Evolutionary conservation across 1,139 yeast genomes (phyloP).

Genomic region (Martiniozyma asiatica): DNA sequence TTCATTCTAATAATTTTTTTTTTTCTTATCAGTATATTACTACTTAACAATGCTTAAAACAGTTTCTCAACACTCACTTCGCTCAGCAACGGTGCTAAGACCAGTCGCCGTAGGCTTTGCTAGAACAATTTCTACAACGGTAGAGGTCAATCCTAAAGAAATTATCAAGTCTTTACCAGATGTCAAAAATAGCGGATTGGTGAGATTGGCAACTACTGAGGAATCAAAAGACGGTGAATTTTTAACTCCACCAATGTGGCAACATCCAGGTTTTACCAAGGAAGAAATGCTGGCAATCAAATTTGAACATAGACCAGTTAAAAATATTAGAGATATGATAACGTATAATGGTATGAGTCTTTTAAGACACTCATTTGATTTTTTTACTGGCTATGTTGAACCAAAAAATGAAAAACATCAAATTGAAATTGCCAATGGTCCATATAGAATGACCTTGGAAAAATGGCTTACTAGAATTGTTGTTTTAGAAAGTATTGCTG

Average conservation of each 20-base stretch:
- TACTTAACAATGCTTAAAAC: too few species aligned
- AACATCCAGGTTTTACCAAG: slow-evolving; percentile 40
- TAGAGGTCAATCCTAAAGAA: too few species aligned
- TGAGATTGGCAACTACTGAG: slow-evolving; percentile 7
- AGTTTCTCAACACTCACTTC: too few species aligned
- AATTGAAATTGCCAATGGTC: slow-evolving; percentile 13
- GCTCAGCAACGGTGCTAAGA: too few species aligned
- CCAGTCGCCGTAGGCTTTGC: too few species aligned
- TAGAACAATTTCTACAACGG: too few species aligned
- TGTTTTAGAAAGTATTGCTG: slow-evolving; percentile 64
- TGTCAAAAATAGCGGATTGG: slow-evolving; percentile 6
- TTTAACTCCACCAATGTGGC: slow-evolving; percentile 31
- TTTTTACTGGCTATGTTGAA: slow-evolving; percentile 54
- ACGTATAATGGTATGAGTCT: slow-evolving; percentile 36
- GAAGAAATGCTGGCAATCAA: slow-evolving; percentile 36
- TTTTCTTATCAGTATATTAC: too few species aligned
- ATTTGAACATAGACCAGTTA: slow-evolving; percentile 44
- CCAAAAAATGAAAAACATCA: slow-evolving; percentile 25
- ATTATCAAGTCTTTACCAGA: too few species aligned
- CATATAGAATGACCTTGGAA: slow-evolving; percentile 44
- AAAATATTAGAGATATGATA: slow-evolving; percentile 35
- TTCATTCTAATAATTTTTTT: too few species aligned
- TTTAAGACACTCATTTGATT: slow-evolving; percentile 43
- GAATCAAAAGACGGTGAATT: slow-evolving; percentile 11
- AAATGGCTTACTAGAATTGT: slow-evolving; percentile 62